phyloP scores from a whole-genome alignment of 2,329 filamentous ascomycete genomes.

The Ceratocystis diversiconidia region DNA sequence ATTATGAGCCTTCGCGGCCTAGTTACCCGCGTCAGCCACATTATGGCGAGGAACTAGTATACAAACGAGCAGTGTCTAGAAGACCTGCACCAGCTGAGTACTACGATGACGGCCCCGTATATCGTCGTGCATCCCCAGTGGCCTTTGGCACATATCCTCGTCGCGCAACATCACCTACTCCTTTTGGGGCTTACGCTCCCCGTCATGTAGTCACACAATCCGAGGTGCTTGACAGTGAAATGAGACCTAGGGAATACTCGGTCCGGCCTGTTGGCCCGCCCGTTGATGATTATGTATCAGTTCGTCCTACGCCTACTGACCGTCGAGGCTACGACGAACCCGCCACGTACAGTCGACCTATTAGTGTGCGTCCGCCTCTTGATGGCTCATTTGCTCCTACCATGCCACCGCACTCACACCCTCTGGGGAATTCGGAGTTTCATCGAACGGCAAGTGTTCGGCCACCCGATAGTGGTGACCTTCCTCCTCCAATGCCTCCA shows the following conservation, averaged over 20 bases:
- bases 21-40: neutral
- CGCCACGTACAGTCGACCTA: constrained; percentile 34
- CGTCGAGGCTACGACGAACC: constrained; percentile 33
- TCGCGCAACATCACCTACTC: too few relatives aligned
- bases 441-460: constrained; percentile 32
- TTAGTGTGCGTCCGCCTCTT: constrained; percentile 9
- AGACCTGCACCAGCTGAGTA: constrained; percentile 34
- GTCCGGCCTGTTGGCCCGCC: constrained; percentile 27
- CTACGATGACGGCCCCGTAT: constrained; percentile 37
- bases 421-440: constrained; percentile 29
- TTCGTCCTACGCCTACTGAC: constrained; percentile 31
- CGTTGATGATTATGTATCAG: constrained; percentile 34
- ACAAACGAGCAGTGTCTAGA: constrained; percentile 46
- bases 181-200: constrained; percentile 24
- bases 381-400: neutral
- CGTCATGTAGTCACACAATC: constrained; percentile 49
- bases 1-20: constrained; percentile 38
- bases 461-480: constrained; percentile 24
- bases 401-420: constrained; percentile 37
- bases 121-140: constrained; percentile 37
- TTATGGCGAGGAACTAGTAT: constrained; percentile 37
- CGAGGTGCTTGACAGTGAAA: constrained; percentile 30
- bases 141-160: constrained; percentile 22
- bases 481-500: constrained; percentile 1
- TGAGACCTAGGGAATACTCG: constrained; percentile 31